Conservation (phyloP, 2,329 filamentous ascomycete genomes). For the Neonectria punicea region DNA sequence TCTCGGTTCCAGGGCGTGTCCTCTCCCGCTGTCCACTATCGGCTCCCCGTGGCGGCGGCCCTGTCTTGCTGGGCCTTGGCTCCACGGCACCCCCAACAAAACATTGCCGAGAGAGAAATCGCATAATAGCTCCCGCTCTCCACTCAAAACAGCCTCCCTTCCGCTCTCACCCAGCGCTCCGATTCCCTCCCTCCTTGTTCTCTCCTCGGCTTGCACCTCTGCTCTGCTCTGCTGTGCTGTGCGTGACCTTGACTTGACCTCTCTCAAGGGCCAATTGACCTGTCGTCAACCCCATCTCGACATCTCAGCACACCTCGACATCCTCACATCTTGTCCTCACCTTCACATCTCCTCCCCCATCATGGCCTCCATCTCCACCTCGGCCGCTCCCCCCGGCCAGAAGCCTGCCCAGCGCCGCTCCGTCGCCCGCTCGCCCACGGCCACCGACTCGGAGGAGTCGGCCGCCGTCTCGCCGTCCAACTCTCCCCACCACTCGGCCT, state of each 20-base stretch:
- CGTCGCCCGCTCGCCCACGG: conserved; percentile 57
- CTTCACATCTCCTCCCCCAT: conserved; percentile 16
- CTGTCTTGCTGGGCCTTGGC: conserved; percentile 6
- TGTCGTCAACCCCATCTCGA: conserved; percentile 4
- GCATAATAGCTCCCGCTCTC: conserved; percentile 32
- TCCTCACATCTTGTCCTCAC: conserved; percentile 6
- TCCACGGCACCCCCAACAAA: conserved; percentile 44
- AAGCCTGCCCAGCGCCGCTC: conserved; percentile 61
- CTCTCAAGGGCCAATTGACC: conserved; percentile 35
- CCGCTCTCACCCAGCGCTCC: conserved; percentile 3
- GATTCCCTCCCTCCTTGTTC: conserved; percentile 15
- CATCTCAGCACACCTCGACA: conserved; percentile 18
- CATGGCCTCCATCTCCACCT: conserved; percentile 60
- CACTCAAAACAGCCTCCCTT: conserved; percentile 12
- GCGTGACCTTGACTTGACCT: neutral
- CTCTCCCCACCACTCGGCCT: conserved; percentile 73
- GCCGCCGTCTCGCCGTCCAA: conserved; percentile 67
- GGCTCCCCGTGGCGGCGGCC: conserved; percentile 23
- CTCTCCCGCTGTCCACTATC: conserved; percentile 19
- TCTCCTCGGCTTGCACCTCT: conserved; percentile 21
- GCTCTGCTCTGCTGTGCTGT: conserved; percentile 1
- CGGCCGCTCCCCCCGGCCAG: conserved; percentile 51
- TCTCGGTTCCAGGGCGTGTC: neutral
- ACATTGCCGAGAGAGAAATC: conserved; percentile 37
- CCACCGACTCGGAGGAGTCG: conserved; percentile 64